These are phyloP conservation scores for Trichoderma afroharzianum DNA, from an alignment of 2,329 filamentous ascomycete species.

Conservation along the genomic window DNA sequence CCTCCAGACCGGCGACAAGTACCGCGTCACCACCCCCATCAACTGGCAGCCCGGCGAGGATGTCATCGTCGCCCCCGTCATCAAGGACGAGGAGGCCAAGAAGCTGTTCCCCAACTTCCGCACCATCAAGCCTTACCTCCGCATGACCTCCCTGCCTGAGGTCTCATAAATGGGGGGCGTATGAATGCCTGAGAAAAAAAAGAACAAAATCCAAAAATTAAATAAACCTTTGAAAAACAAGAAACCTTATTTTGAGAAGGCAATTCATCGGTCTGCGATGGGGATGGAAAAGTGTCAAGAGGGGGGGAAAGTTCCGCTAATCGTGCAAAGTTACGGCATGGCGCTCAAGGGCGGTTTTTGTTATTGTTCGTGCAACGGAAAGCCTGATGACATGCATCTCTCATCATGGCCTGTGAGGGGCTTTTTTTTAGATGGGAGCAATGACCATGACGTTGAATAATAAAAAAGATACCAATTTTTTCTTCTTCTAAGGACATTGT, in stretches of 20 bases:
- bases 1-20: constrained; percentile 79
- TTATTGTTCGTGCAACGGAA: not conserved
- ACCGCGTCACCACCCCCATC: constrained; percentile 83
- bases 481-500: not conserved
- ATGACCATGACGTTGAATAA: constrained; percentile 2
- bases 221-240: not conserved
- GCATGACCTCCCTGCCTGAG: constrained; percentile 66
- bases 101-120: constrained; percentile 78
- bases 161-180: constrained; percentile 31
- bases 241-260: not conserved
- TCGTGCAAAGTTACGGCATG: not conserved
- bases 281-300: not conserved
- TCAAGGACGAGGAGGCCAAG: constrained; percentile 81
- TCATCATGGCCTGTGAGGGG: not conserved
- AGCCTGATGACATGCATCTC: not conserved
- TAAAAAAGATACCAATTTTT: constrained; percentile 11
- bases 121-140: constrained; percentile 68
- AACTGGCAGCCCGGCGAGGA: constrained; percentile 88
- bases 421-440: not conserved
- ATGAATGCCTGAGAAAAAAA: not conserved
- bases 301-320: not conserved
- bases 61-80: constrained; percentile 82
- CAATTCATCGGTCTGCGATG: not conserved
- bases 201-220: not conserved
- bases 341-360: not conserved